phyloP scores from a whole-genome alignment of 139 green algal species.

The Medakamo hakoo region DNA sequence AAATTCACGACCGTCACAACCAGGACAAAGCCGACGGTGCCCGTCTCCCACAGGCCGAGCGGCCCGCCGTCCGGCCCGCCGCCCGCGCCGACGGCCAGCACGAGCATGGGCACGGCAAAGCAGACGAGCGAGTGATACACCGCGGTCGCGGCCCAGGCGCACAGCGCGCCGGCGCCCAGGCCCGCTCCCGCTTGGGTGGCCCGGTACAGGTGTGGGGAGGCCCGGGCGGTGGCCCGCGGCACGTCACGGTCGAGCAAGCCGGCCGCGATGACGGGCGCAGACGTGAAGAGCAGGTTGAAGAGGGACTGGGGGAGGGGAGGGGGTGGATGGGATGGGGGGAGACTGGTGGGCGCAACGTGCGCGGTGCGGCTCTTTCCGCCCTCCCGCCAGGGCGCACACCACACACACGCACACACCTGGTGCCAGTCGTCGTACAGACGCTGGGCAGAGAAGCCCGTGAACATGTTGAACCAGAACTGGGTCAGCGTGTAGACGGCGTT shows the following conservation, averaged over 20 bases:
- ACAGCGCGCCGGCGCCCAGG: constrained; percentile 20
- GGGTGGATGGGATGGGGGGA: too few species aligned
- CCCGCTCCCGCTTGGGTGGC: constrained; percentile 18
- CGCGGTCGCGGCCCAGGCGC: constrained; percentile 22
- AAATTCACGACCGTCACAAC: constrained; percentile 37
- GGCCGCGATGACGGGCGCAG: constrained; percentile 30
- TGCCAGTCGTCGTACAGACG: constrained; percentile 22
- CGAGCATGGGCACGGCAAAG: constrained; percentile 7
- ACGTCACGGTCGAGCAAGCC: constrained; percentile 47
- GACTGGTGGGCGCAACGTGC: too few species aligned
- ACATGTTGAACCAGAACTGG: constrained; percentile 39
- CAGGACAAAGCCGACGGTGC: constrained; percentile 22
- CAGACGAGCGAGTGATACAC: constrained; percentile 9
- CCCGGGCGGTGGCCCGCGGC: not conserved
- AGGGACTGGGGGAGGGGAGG: too few species aligned
- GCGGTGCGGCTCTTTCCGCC: too few species aligned
- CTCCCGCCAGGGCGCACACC: too few species aligned
- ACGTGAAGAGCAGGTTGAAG: constrained; percentile 47
- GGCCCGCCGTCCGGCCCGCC: constrained; percentile 9
- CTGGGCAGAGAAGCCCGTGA: constrained; percentile 14
- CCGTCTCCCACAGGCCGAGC: constrained; percentile 19
- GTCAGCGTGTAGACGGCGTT: constrained; percentile 17
- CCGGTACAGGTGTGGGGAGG: constrained; percentile 31
- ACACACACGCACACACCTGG: too few species aligned
- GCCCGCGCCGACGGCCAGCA: not conserved